Evolutionary conservation across 495 filamentous ascomycete genomes (phyloP).

Genomic region (Tricharina praecox): DNA sequence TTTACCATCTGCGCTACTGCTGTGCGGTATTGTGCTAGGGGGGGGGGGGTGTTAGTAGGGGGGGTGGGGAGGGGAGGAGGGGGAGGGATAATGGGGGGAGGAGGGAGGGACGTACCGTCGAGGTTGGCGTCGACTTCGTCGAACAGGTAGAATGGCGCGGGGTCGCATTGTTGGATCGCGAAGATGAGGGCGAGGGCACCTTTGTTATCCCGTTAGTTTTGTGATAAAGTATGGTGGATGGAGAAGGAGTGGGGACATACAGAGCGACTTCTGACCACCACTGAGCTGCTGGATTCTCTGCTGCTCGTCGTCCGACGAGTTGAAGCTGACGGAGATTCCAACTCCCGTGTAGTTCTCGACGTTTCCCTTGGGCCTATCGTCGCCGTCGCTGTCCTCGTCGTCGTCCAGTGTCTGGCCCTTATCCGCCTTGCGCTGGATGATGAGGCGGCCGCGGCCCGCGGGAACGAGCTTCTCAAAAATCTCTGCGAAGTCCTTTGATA

Average conservation of each 20-base stretch:
- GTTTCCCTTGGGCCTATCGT: conserved; percentile 34
- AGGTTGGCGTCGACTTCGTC: conserved; percentile 98
- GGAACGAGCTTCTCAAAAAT: conserved; percentile 94
- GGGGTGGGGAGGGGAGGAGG: too few species aligned
- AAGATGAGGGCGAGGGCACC: conserved; percentile 88
- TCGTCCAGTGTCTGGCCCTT: conserved; percentile 46
- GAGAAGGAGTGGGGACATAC: conserved; percentile 1
- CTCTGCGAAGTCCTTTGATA: conserved; percentile 73
- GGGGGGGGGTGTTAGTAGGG: not conserved
- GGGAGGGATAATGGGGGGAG: not conserved
- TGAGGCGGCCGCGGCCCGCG: conserved; percentile 72
- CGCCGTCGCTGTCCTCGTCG: conserved; percentile 47
- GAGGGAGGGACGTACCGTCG: conserved; percentile 40
- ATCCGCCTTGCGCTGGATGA: conserved; percentile 86
- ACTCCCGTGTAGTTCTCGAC: conserved; percentile 97
- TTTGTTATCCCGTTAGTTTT: conserved; percentile 33
- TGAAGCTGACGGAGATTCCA: conserved; percentile 96
- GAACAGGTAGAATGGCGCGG: conserved; percentile 96
- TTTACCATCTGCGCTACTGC: conserved; percentile 78
- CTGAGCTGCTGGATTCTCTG: conserved; percentile 93
- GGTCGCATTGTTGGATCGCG: conserved; percentile 95
- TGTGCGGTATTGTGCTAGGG: conserved; percentile 61
- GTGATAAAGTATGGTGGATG: not conserved
- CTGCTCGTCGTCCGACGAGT: conserved; percentile 91
- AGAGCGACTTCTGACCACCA: conserved; percentile 90